A percentile compares a stretch with the other conserved stretches of the same genome.
Conservation (phyloP, 306 rosid species). For the Inga leiocalycina region DNA sequence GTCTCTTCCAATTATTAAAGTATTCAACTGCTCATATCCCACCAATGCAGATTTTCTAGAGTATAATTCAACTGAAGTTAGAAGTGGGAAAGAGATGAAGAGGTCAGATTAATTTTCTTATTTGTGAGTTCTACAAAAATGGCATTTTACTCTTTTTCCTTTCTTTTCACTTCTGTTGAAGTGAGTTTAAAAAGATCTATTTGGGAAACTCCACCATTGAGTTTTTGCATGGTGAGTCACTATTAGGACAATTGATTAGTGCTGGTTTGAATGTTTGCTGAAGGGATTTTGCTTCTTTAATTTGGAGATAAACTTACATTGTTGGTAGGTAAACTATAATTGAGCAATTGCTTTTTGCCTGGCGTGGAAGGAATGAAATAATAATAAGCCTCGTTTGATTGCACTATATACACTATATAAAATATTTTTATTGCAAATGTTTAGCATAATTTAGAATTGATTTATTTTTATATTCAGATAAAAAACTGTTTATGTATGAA, state of each 20-base stretch:
- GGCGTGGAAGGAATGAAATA: neutral
- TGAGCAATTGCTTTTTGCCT: neutral
- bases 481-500: neutral
- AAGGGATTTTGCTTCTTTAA: neutral
- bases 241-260: neutral
- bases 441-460: neutral
- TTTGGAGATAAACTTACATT: neutral
- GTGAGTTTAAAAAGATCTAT: neutral
- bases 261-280: neutral
- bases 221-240: neutral
- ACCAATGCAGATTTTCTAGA: neutral
- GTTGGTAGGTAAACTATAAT: neutral
- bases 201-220: neutral
- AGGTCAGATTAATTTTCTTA: neutral
- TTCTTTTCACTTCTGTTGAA: neutral
- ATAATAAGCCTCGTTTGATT: neutral
- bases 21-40: neutral
- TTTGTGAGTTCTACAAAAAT: neutral
- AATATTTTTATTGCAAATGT: neutral
- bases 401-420: neutral
- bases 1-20: neutral
- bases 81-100: neutral
- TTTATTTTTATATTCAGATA: neutral
- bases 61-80: neutral
- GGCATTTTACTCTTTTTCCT: neutral